Conservation (phyloP, 345 rosid species). For the Pugionium cornutum region DNA sequence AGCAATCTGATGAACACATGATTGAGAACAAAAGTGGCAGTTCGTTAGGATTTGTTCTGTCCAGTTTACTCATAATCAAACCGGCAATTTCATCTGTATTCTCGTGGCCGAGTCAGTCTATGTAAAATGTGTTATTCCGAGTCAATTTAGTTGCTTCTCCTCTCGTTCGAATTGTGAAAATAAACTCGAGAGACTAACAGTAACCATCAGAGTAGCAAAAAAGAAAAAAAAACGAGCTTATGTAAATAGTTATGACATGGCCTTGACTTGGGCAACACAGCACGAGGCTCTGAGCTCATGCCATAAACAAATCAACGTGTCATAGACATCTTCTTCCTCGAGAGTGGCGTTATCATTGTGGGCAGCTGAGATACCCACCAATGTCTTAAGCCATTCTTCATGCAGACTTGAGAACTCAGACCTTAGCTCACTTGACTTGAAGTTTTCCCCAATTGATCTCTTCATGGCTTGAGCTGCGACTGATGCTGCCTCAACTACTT, state of each 20-base stretch:
- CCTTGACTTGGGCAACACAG: conserved; percentile 1
- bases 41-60: not conserved
- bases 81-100: not conserved
- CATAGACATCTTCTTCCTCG: conserved; percentile 57
- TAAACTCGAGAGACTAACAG: not conserved
- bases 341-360: conserved; percentile 11
- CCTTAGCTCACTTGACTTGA: conserved; percentile 76
- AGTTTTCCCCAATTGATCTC: conserved; percentile 63
- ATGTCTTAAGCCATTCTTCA: conserved; percentile 75
- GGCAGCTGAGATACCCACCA: conserved; percentile 44
- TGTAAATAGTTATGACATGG: conserved; percentile 3
- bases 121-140: too few relatives aligned
- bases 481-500: conserved; percentile 66
- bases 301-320: conserved; percentile 77
- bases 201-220: conserved; percentile 7
- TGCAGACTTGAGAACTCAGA: conserved; percentile 88
- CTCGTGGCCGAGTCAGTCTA: not conserved
- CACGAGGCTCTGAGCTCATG: conserved; percentile 60
- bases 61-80: not conserved
- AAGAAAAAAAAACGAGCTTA: not conserved
- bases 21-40: not conserved
- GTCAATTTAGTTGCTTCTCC: too few relatives aligned
- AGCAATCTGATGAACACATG: not conserved
- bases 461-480: conserved; percentile 65
- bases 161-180: not conserved